Base-by-base conservation (phyloP, 768 basidiomycete species). In the Hygrocybe punicea region DNA sequence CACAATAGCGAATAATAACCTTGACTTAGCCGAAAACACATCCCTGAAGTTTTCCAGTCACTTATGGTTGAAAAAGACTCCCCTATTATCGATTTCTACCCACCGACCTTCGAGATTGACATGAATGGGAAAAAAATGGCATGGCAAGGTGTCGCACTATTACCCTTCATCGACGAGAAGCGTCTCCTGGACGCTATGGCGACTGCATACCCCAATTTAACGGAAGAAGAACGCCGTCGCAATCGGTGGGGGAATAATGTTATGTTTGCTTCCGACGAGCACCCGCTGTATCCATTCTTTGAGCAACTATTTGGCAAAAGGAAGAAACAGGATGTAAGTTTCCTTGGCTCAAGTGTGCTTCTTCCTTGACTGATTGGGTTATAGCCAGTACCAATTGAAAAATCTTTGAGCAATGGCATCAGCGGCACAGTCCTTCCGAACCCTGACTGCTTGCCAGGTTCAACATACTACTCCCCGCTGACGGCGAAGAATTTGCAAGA, bases 41-140 rank as follows among this genome's bases (percentile, higher is more conserved):
- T 99, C 48, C 97, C 97, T 2, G 69, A 79, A 29, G 79, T 84
- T 0, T 94, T 98, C 78, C 95, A 97, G 33, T 66, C 76, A 4
- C 81, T 98, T 37, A 99, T 99, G 97, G 82, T 78, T 3, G 84
- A 90, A 2, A 81, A 86, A 48, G 83, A 87, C 33, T 98, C 95
- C 0, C 92, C 93, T 7, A 98, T 98, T 71, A 84, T 93, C 58
- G 95, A 98, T 66, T 98, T 98, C 76, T 98, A 98, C 72, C 96
- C 96, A 0, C 60, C 79, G 0, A 84, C 87, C 14, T 99, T 99
- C 70, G 85, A 95, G 63, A 87, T 98, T 66, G 97, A 99, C 71
- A 99, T 99, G 97, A 99, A 99, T 67, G 97, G 97, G 57, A 98
- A 98, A 76, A 91, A 90, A 74, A 98, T 98, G 95, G 81, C 91